Percentiles rank a stretch among this genome's conserved stretches.
These are phyloP conservation scores for Pascua sp. DNA, from an alignment of 1,284 basidiomycete species.

Conservation along the genomic window DNA sequence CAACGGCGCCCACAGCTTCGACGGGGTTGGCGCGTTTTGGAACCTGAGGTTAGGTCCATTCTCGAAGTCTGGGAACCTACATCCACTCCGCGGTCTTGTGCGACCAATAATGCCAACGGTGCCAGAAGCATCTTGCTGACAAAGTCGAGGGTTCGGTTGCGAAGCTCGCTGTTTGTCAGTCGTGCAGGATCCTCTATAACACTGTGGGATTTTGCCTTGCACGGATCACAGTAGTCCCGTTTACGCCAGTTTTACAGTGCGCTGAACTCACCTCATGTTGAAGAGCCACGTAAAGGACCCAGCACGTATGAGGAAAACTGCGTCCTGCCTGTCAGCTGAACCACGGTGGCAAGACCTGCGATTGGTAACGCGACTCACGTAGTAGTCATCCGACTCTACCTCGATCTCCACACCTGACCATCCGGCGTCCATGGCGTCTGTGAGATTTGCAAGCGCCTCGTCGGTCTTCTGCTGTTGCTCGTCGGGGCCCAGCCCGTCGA, in stretches of 20 bases:
- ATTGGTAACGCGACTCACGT: constrained; percentile 15
- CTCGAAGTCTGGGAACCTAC: not conserved
- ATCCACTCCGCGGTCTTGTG: constrained; percentile 20
- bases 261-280: constrained; percentile 24
- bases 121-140: constrained; percentile 30
- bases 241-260: no score
- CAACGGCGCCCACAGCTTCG: constrained; percentile 12
- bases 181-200: not conserved
- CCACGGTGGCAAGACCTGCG: not conserved
- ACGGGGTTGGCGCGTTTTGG: not conserved
- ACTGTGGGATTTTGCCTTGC: no score
- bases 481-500: not conserved
- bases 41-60: constrained; percentile 5
- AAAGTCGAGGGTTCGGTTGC: constrained; percentile 11
- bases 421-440: constrained; percentile 14
- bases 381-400: constrained; percentile 27
- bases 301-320: constrained; percentile 14
- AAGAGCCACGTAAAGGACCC: constrained; percentile 26
- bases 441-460: constrained; percentile 15
- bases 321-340: constrained; percentile 14
- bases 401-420: constrained; percentile 22
- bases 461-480: constrained; percentile 19
- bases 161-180: constrained; percentile 9
- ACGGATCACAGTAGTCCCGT: no score
- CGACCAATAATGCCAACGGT: constrained; percentile 24